Evolutionary conservation across 2,329 filamentous ascomycete species (phyloP).

Genomic region (Albophoma yamanashiensis): DNA sequence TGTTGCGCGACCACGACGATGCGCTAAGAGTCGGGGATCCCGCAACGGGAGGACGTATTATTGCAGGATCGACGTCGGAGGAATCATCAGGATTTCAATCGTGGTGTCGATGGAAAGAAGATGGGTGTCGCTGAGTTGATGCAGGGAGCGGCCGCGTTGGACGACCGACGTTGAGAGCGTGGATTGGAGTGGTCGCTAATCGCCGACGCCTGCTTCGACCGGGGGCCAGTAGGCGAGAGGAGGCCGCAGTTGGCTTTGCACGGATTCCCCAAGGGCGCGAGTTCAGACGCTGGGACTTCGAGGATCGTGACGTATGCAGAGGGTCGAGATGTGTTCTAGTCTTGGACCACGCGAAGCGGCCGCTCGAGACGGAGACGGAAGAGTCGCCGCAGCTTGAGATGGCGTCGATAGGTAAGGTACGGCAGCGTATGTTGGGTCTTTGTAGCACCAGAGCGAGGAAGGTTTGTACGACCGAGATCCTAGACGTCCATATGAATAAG

Average conservation of each 20-base stretch:
- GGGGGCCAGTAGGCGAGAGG: neutral
- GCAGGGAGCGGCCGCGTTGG: neutral
- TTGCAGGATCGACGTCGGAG: neutral
- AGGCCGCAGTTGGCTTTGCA: neutral
- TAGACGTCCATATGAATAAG: too few species aligned
- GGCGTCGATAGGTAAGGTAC: neutral
- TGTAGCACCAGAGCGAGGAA: too few species aligned
- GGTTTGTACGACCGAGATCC: too few species aligned
- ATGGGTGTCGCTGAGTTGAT: neutral
- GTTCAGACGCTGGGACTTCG: neutral
- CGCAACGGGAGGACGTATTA: neutral
- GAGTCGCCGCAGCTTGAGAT: neutral
- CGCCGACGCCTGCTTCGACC: neutral
- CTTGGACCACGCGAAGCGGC: neutral
- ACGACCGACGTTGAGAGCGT: neutral
- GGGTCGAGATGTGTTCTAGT: neutral
- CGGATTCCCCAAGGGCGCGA: neutral
- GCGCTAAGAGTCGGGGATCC: neutral
- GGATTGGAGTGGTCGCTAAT: neutral
- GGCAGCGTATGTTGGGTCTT: too few species aligned
- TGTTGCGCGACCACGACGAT: neutral
- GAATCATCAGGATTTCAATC: neutral
- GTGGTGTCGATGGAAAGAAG: neutral
- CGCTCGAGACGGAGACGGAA: neutral
- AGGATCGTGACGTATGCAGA: neutral